A percentile compares a stretch with the other conserved stretches of the same genome.
Conservation (phyloP, 257 asterid genomes). For the Cordia subcordata region DNA sequence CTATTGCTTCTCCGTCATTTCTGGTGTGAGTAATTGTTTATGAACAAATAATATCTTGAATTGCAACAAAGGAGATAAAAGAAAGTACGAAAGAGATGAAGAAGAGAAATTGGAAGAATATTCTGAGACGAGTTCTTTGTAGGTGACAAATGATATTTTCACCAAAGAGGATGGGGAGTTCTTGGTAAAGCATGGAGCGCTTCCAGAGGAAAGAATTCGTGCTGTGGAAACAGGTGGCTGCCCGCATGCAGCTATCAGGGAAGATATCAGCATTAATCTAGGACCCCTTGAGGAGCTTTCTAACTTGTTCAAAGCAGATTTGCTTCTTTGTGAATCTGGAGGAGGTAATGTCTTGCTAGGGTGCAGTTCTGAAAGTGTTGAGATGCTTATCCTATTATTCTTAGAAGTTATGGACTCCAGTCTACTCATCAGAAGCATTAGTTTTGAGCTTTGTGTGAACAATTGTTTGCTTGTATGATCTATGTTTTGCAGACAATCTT, state of each 20-base stretch:
- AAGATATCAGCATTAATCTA: conserved; percentile 90
- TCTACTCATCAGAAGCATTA: neutral
- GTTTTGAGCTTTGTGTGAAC: neutral
- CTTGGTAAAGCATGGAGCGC: conserved; percentile 88
- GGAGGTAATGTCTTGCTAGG: conserved; percentile 52
- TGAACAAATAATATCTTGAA: too few species aligned
- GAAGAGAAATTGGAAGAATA: too few species aligned
- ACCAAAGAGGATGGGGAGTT: conserved; percentile 97
- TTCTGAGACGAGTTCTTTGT: neutral
- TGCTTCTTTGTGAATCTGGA: conserved; percentile 94
- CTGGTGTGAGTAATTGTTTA: too few species aligned
- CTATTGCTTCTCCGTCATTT: too few species aligned
- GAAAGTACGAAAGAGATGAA: too few species aligned
- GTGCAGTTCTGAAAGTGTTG: neutral
- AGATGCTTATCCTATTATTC: neutral
- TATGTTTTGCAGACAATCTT: conserved; percentile 55
- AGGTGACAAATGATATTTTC: conserved; percentile 97
- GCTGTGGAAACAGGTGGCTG: conserved; percentile 98
- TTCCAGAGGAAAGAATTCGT: conserved; percentile 92
- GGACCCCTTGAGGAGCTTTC: conserved; percentile 98
- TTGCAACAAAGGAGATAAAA: too few species aligned
- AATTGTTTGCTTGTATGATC: neutral
- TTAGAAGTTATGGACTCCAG: neutral
- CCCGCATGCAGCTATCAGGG: conserved; percentile 95
- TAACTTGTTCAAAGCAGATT: conserved; percentile 74